phyloP scores from a whole-genome alignment of 495 filamentous ascomycete genomes.

The Aspergillus taichungensis region DNA sequence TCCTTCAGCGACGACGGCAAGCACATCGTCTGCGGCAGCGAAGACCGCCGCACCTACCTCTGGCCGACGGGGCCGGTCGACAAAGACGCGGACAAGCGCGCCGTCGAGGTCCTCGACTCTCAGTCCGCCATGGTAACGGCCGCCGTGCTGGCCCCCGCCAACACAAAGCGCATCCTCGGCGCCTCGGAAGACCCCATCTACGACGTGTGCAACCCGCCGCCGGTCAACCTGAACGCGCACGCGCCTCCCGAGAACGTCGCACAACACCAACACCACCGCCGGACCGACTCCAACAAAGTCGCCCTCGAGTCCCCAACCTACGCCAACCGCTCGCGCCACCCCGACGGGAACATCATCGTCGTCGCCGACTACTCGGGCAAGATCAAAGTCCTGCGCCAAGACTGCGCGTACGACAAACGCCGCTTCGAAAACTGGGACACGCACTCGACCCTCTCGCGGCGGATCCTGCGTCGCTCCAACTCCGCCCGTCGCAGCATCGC shows the following conservation, averaged over 20 bases:
- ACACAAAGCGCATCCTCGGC: conserved; percentile 67
- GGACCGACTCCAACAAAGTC: conserved; percentile 43
- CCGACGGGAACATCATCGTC: conserved; percentile 83
- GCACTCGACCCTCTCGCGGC: conserved; percentile 68
- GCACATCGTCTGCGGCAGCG: conserved; percentile 88
- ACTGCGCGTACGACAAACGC: conserved; percentile 67
- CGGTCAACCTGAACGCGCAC: conserved; percentile 69
- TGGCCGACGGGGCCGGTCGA: conserved; percentile 63
- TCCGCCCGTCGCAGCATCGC: conserved; percentile 47
- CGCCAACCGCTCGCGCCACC: conserved; percentile 63
- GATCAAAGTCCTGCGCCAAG: conserved; percentile 91
- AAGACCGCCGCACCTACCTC: conserved; percentile 81
- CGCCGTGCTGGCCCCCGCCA: conserved; percentile 72
- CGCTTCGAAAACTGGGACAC: conserved; percentile 44
- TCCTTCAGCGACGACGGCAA: conserved; percentile 79
- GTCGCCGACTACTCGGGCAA: conserved; percentile 80
- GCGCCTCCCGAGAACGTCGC: conserved; percentile 13
- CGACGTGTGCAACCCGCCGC: conserved; percentile 93
- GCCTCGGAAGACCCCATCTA: conserved; percentile 86
- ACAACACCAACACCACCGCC: conserved; percentile 15
- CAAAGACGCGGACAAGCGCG: conserved; percentile 66
- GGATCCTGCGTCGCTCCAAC: conserved; percentile 60
- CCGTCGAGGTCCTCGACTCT: conserved; percentile 81
- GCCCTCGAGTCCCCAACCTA: conserved; percentile 59
- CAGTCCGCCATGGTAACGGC: conserved; percentile 83